Evolutionary conservation across 345 rosid genomes (phyloP).

Genomic region (Boechera divaricarpa): DNA sequence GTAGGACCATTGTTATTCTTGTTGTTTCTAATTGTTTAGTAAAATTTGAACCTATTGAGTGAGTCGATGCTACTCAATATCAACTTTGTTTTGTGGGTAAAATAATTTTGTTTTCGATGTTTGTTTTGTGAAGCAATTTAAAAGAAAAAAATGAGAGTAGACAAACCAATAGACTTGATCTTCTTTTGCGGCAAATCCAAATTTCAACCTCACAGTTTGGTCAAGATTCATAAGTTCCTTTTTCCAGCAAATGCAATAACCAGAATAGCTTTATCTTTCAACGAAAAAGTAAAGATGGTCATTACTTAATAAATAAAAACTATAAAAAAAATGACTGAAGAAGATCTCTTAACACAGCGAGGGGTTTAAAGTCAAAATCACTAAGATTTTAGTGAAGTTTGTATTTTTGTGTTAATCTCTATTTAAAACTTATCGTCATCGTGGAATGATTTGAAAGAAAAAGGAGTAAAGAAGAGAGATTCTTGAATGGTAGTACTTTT

Average conservation of each 20-base stretch:
- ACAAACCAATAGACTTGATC: not conserved
- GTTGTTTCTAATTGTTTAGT: conserved; percentile 21
- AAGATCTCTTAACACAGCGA: not conserved
- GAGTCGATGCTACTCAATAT: conserved; percentile 14
- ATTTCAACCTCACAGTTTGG: not conserved
- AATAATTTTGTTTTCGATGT: conserved; percentile 1
- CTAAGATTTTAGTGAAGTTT: not conserved
- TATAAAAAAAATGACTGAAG: not conserved
- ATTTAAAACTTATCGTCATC: not conserved
- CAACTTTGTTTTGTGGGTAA: not conserved
- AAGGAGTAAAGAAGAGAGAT: not conserved
- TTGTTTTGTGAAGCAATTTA: not conserved
- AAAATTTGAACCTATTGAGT: conserved; percentile 11
- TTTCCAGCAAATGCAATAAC: not conserved
- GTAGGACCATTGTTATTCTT: not conserved
- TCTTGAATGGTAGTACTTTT: not conserved
- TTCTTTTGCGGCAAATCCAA: not conserved
- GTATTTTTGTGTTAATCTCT: conserved; percentile 6
- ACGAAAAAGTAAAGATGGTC: not conserved
- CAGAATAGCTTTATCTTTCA: not conserved
- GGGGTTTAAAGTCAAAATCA: not conserved
- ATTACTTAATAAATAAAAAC: not conserved
- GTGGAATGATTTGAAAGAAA: not conserved
- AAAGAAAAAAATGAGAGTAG: not conserved
- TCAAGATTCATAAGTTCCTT: not conserved